Evolutionary conservation across 2,329 filamentous ascomycete genomes (phyloP).

Genomic region (Fusarium lateritium): DNA sequence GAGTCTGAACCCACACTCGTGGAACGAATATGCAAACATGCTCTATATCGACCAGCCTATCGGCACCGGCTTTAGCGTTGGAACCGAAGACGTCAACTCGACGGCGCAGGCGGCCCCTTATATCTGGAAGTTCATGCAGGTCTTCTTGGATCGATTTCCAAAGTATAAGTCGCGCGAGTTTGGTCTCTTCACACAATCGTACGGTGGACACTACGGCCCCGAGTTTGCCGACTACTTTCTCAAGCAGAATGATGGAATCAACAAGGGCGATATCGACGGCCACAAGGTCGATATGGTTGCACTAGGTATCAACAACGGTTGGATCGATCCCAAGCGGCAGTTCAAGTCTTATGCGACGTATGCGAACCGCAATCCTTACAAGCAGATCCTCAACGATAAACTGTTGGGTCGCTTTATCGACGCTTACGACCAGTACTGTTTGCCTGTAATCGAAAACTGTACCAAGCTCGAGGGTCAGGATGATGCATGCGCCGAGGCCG

Average conservation of each 20-base stretch:
- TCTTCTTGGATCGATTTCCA: conserved; percentile 75
- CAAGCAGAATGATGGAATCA: conserved; percentile 69
- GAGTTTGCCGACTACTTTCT: conserved; percentile 69
- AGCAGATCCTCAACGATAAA: conserved; percentile 47
- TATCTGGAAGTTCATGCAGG: conserved; percentile 71
- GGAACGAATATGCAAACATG: conserved; percentile 76
- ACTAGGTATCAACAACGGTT: conserved; percentile 71
- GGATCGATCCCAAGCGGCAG: conserved; percentile 62
- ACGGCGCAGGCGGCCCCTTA: conserved; percentile 51
- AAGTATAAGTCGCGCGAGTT: conserved; percentile 72
- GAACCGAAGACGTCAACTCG: conserved; percentile 49
- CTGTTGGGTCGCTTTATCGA: conserved; percentile 44
- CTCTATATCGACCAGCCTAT: conserved; percentile 78
- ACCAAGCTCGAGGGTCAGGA: conserved; percentile 43
- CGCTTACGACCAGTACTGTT: conserved; percentile 50
- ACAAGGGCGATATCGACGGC: conserved; percentile 56
- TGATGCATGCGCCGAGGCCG: conserved; percentile 48
- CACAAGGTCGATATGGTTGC: conserved; percentile 65
- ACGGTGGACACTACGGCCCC: conserved; percentile 72
- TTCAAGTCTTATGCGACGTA: conserved; percentile 54
- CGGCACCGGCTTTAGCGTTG: conserved; percentile 50
- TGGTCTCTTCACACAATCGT: conserved; percentile 67
- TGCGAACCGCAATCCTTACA: conserved; percentile 54
- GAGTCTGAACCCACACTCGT: conserved; percentile 70
- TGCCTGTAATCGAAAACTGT: conserved; percentile 45